Evolutionary conservation across 139 green algal species (phyloP), one percentile per base, ranked within the genome.

Genomic region (Asterochloris sp.): DNA sequence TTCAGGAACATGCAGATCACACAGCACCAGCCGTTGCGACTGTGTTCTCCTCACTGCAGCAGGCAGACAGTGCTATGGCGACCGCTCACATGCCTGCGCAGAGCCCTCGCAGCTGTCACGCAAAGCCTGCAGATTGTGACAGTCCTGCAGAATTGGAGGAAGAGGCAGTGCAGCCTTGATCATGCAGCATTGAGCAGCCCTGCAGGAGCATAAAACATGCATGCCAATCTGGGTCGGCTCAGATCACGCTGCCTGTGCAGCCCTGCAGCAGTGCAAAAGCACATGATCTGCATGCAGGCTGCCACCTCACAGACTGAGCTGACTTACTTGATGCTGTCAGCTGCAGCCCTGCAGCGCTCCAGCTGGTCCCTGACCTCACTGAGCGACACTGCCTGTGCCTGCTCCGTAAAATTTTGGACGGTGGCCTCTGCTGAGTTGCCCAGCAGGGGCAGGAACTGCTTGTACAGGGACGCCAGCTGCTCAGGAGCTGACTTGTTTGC

Each of bases 11-110:
- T 73, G 78, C 83, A 88, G 26, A 84, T 76, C n/a, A 95, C 87
- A 15, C 81, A 23, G 79, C 92, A 95, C 74, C 94, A 62, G 38
- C 90, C 91, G 28, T 89, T 93, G 24, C 87, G 85, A 91, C 81
- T 1, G 79, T 91, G 82, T 87, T 92, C 17, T 87, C 79, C 2
- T 82, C 47, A 0, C 85, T 78, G 78, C 38, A 54, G 38, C 38
- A 54, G 6, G 38, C 38, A 54, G 38, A 62, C 27, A 84, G 83
- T 21, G 91, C 82, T 47, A 78, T 79, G 75, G 91, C 86, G 15
- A 90, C 90, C 68, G 84, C 88, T 61, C 60, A 82, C 23, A 87
- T 85, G 38, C 38, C 38, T 54, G 38, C 6, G 6, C 38, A 54
- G 38, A 54, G 38, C 38, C 38, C 38, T 54, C 4, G 38, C 38